Conservation (phyloP, 1,284 basidiomycete genomes). For the Fomitopsis pinicola region DNA sequence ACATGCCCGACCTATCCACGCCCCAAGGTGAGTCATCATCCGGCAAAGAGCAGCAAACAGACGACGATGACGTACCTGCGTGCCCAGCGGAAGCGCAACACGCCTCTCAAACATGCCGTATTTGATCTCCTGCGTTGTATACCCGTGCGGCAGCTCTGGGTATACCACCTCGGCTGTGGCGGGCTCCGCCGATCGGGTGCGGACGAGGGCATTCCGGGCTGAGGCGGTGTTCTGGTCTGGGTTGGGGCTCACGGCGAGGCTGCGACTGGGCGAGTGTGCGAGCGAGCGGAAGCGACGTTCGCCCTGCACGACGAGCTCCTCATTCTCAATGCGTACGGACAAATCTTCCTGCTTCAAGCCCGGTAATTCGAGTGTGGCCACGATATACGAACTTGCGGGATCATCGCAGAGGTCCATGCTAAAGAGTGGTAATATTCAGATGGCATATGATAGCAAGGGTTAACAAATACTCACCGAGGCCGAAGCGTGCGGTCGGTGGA, state of each 20-base stretch:
- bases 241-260: constrained; percentile 6
- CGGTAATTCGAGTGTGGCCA: constrained; percentile 52
- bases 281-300: constrained; percentile 27
- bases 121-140: constrained; percentile 42
- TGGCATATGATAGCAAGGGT: background rate
- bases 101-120: constrained; percentile 48
- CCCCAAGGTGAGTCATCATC: background rate
- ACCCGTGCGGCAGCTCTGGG: constrained; percentile 8
- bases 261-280: constrained; percentile 9
- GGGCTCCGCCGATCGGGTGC: constrained; percentile 5
- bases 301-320: constrained; percentile 41
- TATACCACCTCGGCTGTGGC: background rate
- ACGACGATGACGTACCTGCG: constrained; percentile 36
- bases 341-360: constrained; percentile 49
- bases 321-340: constrained; percentile 37
- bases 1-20: constrained; percentile 15
- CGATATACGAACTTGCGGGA: constrained; percentile 33
- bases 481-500: background rate
- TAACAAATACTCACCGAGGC: constrained; percentile 4
- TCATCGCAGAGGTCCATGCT: constrained; percentile 55
- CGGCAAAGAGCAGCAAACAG: background rate
- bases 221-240: background rate
- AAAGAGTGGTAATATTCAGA: background rate
- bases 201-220: background rate
- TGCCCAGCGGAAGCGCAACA: constrained; percentile 40